phyloP scores from a whole-genome alignment of 2,329 filamentous ascomycete species.

The Fusarium decemcellulare region DNA sequence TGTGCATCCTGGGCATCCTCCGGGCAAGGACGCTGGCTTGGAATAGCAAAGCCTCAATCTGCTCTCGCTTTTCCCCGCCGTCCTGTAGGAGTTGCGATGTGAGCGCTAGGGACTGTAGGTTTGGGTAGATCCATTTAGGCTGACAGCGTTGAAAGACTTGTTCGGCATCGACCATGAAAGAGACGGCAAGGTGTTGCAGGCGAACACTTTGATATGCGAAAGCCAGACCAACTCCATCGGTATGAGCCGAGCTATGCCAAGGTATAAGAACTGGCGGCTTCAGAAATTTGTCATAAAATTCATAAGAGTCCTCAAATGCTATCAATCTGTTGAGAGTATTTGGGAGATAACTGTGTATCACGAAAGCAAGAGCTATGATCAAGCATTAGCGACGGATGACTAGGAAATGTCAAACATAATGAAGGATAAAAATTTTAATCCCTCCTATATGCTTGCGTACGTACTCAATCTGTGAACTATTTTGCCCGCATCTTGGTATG shows the following conservation, averaged over 20 bases:
- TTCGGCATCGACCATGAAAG: slow-evolving; percentile 48
- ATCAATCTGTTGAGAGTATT: slow-evolving; percentile 43
- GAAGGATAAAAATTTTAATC: slow-evolving; percentile 10
- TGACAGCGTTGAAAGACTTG: slow-evolving; percentile 47
- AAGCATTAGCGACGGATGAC: slow-evolving; percentile 16
- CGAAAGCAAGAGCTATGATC: slow-evolving; percentile 9
- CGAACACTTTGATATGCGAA: slow-evolving; percentile 47
- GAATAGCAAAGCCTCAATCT: slow-evolving; percentile 44
- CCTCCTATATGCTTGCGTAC: slow-evolving; percentile 42
- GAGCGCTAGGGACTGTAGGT: slow-evolving; percentile 51
- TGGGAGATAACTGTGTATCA: slow-evolving; percentile 34
- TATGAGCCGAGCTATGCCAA: slow-evolving; percentile 19
- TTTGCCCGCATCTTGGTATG: slow-evolving; percentile 27
- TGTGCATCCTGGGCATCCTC: slow-evolving; percentile 50
- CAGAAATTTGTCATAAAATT: slow-evolving; percentile 29
- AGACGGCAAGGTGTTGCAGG: slow-evolving; percentile 48
- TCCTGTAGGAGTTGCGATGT: slow-evolving; percentile 49
- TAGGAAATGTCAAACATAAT: background rate
- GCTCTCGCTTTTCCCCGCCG: slow-evolving; percentile 13
- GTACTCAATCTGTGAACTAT: slow-evolving; percentile 33
- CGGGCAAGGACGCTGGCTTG: slow-evolving; percentile 40
- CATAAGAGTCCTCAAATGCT: slow-evolving; percentile 48
- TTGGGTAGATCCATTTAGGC: slow-evolving; percentile 46
- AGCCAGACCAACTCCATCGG: slow-evolving; percentile 20
- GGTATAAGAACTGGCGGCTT: slow-evolving; percentile 4